phyloP scores from a whole-genome alignment of 2,329 filamentous ascomycete genomes.

The Aspergillus viridinutans region DNA sequence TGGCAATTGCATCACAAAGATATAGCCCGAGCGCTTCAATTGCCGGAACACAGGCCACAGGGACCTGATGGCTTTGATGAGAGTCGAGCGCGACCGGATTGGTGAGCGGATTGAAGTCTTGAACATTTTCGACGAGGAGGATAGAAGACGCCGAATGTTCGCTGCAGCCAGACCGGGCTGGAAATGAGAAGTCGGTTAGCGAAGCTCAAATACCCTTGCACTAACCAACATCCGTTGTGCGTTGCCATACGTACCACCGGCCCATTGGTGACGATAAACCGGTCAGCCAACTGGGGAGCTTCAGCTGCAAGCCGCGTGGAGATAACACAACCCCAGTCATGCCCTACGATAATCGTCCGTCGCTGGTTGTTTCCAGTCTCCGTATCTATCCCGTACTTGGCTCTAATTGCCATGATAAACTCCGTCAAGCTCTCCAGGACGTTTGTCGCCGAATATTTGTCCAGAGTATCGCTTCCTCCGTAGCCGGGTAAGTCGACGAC shows the following conservation, averaged over 20 bases:
- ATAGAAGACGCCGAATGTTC: slow-evolving; percentile 40
- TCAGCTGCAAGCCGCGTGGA: slow-evolving; percentile 56
- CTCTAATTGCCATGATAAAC: slow-evolving; percentile 50
- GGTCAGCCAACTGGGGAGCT: slow-evolving; percentile 52
- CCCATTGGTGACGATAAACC: slow-evolving; percentile 53
- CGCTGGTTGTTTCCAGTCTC: slow-evolving; percentile 33
- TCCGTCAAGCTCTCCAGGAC: slow-evolving; percentile 52
- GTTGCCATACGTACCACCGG: slow-evolving; percentile 44
- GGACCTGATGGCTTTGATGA: slow-evolving; percentile 42
- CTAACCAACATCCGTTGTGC: background rate
- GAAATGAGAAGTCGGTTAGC: slow-evolving; percentile 1
- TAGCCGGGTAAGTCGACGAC: slow-evolving; percentile 57
- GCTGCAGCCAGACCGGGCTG: slow-evolving; percentile 41
- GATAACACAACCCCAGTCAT: slow-evolving; percentile 55
- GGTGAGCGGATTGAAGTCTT: slow-evolving; percentile 46
- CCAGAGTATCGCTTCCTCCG: slow-evolving; percentile 53
- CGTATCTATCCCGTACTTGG: slow-evolving; percentile 41
- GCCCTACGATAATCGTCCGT: slow-evolving; percentile 47
- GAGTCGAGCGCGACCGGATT: slow-evolving; percentile 39
- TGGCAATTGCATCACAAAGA: slow-evolving; percentile 53
- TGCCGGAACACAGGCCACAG: slow-evolving; percentile 49
- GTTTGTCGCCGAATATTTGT: slow-evolving; percentile 47
- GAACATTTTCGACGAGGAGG: slow-evolving; percentile 48
- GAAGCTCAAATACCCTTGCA: background rate
- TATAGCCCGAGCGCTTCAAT: slow-evolving; percentile 49